Evolutionary conservation across 176 grass and related monocot genomes (phyloP).

Genomic region (Cymbopogon citratus): DNA sequence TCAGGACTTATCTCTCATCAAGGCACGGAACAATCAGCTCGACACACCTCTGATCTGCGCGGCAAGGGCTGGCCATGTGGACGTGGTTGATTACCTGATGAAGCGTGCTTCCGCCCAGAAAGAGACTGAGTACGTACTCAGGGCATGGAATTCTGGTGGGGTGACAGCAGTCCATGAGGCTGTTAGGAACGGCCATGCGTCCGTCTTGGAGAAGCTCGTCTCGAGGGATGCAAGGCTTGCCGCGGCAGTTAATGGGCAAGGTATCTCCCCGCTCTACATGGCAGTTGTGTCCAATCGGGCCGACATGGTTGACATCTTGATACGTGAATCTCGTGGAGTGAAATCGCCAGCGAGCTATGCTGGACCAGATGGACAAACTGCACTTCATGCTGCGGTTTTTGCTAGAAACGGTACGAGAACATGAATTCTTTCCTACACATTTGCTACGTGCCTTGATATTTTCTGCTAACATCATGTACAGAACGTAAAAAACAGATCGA

Average conservation of each 20-base stretch:
- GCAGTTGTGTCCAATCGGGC: not conserved
- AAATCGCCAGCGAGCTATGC: not conserved
- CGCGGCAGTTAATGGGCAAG: not conserved
- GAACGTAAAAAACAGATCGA: too few species aligned
- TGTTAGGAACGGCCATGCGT: not conserved
- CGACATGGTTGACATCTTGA: slow-evolving; percentile 4
- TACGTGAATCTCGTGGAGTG: not conserved
- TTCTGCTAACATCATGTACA: too few species aligned
- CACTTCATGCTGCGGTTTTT: slow-evolving; percentile 32
- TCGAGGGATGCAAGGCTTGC: not conserved
- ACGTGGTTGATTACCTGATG: not conserved
- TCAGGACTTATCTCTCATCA: not conserved
- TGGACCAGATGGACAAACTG: slow-evolving; percentile 12
- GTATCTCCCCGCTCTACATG: slow-evolving; percentile 26
- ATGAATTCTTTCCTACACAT: not conserved
- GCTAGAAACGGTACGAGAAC: not conserved
- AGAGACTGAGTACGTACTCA: not conserved
- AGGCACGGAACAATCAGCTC: not conserved
- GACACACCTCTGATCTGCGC: slow-evolving; percentile 26
- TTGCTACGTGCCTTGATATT: too few species aligned
- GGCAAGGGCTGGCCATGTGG: not conserved
- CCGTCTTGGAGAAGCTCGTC: not conserved
- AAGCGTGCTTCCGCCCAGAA: not conserved
- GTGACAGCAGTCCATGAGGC: slow-evolving; percentile 22
- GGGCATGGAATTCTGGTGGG: not conserved